Evolutionary conservation across 164 flowering plant species (phyloP), one percentile per base, ranked within the genome.

Genomic region (Kalanchoe fedtschenkoi): DNA sequence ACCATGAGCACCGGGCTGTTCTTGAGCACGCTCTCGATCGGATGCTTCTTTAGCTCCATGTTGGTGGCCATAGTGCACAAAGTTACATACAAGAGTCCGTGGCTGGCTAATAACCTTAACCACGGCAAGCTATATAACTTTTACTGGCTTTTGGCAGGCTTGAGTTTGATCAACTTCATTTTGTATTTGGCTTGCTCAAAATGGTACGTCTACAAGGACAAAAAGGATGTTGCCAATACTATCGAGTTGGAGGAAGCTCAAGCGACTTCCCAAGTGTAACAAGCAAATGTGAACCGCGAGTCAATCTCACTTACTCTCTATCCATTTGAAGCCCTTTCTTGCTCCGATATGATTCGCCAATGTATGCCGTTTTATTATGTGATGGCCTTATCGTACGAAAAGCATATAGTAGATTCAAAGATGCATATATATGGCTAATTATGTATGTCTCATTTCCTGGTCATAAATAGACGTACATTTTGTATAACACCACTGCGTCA

Each of bases 1-100:
- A 85, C 93, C 0, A 89, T 89, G 89, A 89, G 96, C 71, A 85
- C 97, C 1, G 97, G 95, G 43, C 39, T 89, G 75, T 87, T 87
- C 62, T 61, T 87, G 62, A 85, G 87, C 62, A 89, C 95, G 0
- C 72, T 89, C 0, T 78, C 95, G 0, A 68, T 87, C 4, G 97
- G 97, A 34, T 89, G 81, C 41, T 89, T 89, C 69, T 21, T 84
- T 1, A 89, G 97, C 68, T 78, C 91, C 0, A 29, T 69, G 0
- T 62, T 89, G 81, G 97, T 89, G 2, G 60, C 81, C 0, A 66
- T 84, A 17, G 95, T 89, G 53, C 78, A 87, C 61, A 71, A 69
- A 55, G 58, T 83, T 39, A 89, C 88, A 0, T 78, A 79, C 2
- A 70, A 34, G 34, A 67, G 64, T 15, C 85, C 91, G 2, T 88